These are phyloP conservation scores for Vitis rotundifolia DNA, from an alignment of 164 flowering plant species.

Conservation along the genomic window DNA sequence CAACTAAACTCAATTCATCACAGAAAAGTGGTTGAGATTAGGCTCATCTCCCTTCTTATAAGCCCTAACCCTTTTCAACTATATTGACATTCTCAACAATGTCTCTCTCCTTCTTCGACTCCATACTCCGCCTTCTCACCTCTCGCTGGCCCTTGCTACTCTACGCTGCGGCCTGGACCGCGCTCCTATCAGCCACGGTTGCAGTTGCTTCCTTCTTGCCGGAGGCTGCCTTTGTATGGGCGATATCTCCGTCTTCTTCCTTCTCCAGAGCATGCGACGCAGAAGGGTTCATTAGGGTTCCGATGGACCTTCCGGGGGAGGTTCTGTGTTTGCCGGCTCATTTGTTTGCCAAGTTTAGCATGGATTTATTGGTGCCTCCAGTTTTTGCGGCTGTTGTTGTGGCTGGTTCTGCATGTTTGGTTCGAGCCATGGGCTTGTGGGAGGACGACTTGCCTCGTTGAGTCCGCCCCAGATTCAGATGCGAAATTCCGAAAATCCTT, in stretches of 20 bases:
- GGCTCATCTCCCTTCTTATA: constrained; percentile 12
- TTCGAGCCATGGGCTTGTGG: constrained; percentile 57
- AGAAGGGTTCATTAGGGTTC: constrained; percentile 42
- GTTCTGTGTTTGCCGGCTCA: constrained; percentile 54
- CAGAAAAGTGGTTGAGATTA: constrained; percentile 28
- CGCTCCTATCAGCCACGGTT: constrained; percentile 45
- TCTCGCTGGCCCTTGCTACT: constrained; percentile 38
- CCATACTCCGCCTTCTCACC: constrained; percentile 11
- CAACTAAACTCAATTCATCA: constrained; percentile 3
- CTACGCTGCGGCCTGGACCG: constrained; percentile 61
- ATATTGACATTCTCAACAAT: neutral
- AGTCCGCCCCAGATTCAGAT: neutral
- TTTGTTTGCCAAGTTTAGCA: constrained; percentile 35
- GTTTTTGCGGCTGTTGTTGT: constrained; percentile 66
- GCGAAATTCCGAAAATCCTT: no score
- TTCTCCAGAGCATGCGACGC: constrained; percentile 29
- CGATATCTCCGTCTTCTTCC: constrained; percentile 40
- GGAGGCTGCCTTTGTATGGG: constrained; percentile 53
- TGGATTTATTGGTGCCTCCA: constrained; percentile 64
- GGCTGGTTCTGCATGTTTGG: constrained; percentile 54
- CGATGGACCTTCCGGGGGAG: constrained; percentile 56
- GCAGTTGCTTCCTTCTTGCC: constrained; percentile 64
- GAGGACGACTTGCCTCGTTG: constrained; percentile 31
- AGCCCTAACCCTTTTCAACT: neutral
- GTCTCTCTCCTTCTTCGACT: constrained; percentile 12